Base-by-base conservation (phyloP, 306 rosid genomes). In the Corylus heterophylla region DNA sequence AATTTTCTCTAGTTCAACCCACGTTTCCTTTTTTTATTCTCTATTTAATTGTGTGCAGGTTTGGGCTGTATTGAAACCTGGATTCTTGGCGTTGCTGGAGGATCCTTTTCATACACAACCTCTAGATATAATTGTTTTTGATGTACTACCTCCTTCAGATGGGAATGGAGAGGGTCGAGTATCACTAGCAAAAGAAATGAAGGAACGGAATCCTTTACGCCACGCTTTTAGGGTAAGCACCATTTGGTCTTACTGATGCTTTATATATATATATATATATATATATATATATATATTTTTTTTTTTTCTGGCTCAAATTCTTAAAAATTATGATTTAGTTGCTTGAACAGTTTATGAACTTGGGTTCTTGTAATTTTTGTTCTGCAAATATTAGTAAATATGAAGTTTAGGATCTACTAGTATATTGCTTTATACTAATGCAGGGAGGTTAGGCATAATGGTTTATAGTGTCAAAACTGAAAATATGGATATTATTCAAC, bases 11-110 rank as follows among this genome's bases (percentile, higher is more conserved):
- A 12, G 67, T 64, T 31, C 51, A 39, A 10, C 44, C 50, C 7
- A 51, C 1, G 17, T 76, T 51, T 52, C 74, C 73, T 49, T 51
- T 67, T 45, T 80, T 14, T 27, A 76, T 74, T 61, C 71, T 76
- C 54, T 78, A 54, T 71, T 74, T 83, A 88, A 61, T 76, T 70
- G 13, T 71, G 54, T 86, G 78, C 87, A 96, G 96, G 97, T 96
- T 78, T 96, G 99, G 99, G 98, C 98, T 45, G 93, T 96, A 74
- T 77, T 96, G 58, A 96, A 96, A 82, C 98, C 99, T 80, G 99
- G 99, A 75, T 96, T 96, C 83, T 86, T 96, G 83, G 99, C 97
- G 74, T 90, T 96, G 81, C 88, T 96, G 87, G 92, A 90, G 35
- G 94, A 96, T 87, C 98, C 97, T 77, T 88, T 89, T 83, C 94